These are phyloP conservation scores for Pestalotiopsis sp. DNA, from an alignment of 2,329 filamentous ascomycete species.

Conservation along the genomic window DNA sequence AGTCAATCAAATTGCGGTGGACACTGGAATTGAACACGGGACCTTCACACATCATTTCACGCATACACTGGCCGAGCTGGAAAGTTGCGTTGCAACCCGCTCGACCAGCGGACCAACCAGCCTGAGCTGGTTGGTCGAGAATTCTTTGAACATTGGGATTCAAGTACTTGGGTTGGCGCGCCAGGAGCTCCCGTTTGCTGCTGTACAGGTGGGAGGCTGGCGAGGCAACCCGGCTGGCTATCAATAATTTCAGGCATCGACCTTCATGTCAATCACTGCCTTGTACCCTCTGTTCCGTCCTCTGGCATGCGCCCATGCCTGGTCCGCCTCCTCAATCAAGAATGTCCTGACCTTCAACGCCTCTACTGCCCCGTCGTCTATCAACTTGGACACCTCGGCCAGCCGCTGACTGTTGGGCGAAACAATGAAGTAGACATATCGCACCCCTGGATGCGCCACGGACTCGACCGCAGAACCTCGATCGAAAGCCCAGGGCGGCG, in stretches of 20 bases:
- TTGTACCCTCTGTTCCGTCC: slow-evolving; percentile 27
- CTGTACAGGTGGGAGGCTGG: too few species aligned
- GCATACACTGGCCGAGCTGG: too few species aligned
- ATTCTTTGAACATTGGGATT: too few species aligned
- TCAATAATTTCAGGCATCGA: background rate
- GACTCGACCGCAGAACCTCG: slow-evolving; percentile 22
- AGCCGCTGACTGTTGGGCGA: slow-evolving; percentile 23
- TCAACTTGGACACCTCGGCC: slow-evolving; percentile 19
- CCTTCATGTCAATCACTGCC: slow-evolving; percentile 24
- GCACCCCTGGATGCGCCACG: slow-evolving; percentile 21
- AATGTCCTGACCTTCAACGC: slow-evolving; percentile 26
- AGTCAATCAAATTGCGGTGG: too few species aligned
- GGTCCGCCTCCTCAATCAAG: slow-evolving; percentile 22
- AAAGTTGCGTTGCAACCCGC: too few species aligned
- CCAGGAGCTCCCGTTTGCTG: too few species aligned
- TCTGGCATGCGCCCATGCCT: slow-evolving; percentile 29
- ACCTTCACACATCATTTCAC: too few species aligned
- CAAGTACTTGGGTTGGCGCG: too few species aligned
- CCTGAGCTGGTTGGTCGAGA: too few species aligned
- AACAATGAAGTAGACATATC: slow-evolving; percentile 34
- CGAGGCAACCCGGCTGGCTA: background rate
- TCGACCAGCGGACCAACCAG: too few species aligned
- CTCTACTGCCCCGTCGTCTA: slow-evolving; percentile 26
- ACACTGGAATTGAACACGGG: too few species aligned
- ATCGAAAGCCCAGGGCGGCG: slow-evolving; percentile 35